Base-by-base conservation (phyloP, 2,329 filamentous ascomycete species). In the Laburnicola sp. region DNA sequence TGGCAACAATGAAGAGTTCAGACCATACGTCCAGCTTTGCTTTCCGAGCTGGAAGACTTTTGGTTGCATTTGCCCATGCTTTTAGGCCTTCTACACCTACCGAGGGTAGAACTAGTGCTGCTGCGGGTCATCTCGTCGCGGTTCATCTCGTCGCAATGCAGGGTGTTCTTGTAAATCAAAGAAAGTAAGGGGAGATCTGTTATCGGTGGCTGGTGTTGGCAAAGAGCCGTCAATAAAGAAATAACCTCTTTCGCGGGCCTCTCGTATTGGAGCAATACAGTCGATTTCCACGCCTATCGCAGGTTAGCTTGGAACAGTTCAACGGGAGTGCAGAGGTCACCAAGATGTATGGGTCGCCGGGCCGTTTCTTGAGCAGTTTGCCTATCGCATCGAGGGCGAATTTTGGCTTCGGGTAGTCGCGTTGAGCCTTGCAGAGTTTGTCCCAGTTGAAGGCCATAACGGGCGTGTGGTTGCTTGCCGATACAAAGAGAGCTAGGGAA, bases 361-460 rank as follows among this genome's bases (percentile, higher is more conserved):
- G 64, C 6, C 59, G 60, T 50, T 72, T 73, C 53, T 73, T 72
- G 25, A 73, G 59, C 32, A 64, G 59, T 50, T 68, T 72, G 32
- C 57, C 56, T 25, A 68, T 65, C 35, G 70, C 66, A 22, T 62
- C 58, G 21, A 67, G 55, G 37, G 70, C 71, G 45, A 66, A 64
- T 57, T 71, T 73, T 32, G 68, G 59, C 53, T 67, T 71, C 10
- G 66, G 60, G 42, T 66, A 66, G 36, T 70, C 66, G 30, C 63
- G 64, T 53, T 64, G 63, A 28, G 66, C 61, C 44, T 66, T 71
- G 8, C 51, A 44, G 27, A 71, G 57, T 49, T 65, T 71, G 11
- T 72, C 69, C 65, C 65, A 71, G 51, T 71, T 69, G 45, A 63
- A 62, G 31, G 70, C 65, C 70, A 73, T 73, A 34, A 26, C 44